These are phyloP conservation scores for Trypanosomatidae sp. DNA, from an alignment of 208 protist species.

Conservation along the genomic window DNA sequence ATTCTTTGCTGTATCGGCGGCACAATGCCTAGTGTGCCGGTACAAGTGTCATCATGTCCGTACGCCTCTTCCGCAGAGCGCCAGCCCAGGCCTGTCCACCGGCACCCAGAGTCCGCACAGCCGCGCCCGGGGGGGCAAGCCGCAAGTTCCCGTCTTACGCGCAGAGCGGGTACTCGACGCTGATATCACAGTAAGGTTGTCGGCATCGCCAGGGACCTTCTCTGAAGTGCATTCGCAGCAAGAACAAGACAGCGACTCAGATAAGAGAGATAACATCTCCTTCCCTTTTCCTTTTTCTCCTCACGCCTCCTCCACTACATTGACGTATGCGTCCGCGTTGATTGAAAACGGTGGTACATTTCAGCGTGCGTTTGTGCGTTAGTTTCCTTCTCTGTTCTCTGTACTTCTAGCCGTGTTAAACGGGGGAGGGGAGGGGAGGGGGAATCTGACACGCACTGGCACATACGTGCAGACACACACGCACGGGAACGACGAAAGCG, in stretches of 20 bases:
- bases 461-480: background rate
- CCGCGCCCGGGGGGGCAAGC: background rate
- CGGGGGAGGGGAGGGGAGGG: no score
- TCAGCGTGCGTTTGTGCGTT: no score
- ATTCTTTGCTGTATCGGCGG: background rate
- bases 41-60: background rate
- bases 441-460: no score
- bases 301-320: background rate
- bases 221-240: background rate
- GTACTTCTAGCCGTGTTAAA: no score
- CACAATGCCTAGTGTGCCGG: background rate
- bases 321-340: no score
- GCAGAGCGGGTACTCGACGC: background rate
- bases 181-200: background rate
- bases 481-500: background rate
- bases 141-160: background rate
- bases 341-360: no score
- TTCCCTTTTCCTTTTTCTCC: background rate
- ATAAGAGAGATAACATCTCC: background rate
- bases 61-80: background rate
- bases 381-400: no score
- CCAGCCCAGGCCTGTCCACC: background rate
- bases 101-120: background rate
- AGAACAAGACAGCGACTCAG: background rate
- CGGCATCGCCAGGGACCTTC: background rate